phyloP scores from a whole-genome alignment of 371 early-diverging fungal genomes.

The Smittium culicis region DNA sequence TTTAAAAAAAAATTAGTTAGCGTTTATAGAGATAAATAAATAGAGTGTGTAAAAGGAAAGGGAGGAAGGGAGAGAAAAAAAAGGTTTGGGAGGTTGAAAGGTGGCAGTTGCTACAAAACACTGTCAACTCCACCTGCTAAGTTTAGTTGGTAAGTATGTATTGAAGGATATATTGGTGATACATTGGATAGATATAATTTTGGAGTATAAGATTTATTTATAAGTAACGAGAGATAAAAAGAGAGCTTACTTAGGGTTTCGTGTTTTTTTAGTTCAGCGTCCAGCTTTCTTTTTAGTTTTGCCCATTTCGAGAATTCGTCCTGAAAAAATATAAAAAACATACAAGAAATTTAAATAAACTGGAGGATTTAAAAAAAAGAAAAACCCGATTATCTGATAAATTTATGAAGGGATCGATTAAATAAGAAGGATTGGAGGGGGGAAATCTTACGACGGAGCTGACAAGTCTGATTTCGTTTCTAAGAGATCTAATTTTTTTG shows the following conservation, averaged over 20 bases:
- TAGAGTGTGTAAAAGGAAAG: not conserved
- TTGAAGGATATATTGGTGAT: too few species aligned
- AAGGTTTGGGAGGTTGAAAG: too few species aligned
- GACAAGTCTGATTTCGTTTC: slow-evolving; percentile 20
- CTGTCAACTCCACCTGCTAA: too few species aligned
- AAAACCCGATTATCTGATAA: too few species aligned
- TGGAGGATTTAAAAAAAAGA: too few species aligned
- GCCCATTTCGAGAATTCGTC: slow-evolving; percentile 95
- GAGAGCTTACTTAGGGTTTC: slow-evolving; percentile 34
- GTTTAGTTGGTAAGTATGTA: too few species aligned
- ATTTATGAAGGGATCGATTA: not conserved
- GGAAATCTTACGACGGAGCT: slow-evolving; percentile 19
- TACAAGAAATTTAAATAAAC: not conserved
- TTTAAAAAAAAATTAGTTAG: too few species aligned
- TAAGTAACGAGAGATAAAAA: not conserved
- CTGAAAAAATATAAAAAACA: slow-evolving; percentile 21
- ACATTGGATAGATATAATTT: too few species aligned
- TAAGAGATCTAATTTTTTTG: slow-evolving; percentile 18
- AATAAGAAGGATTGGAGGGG: not conserved
- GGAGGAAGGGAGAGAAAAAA: not conserved
- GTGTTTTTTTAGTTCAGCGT: slow-evolving; percentile 45
- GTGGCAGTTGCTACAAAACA: too few species aligned
- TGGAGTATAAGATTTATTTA: too few species aligned
- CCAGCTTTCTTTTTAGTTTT: slow-evolving; percentile 69
- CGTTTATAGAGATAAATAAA: too few species aligned